Conservation (phyloP, 2,329 filamentous ascomycete species). For the Chaetomium sp. region DNA sequence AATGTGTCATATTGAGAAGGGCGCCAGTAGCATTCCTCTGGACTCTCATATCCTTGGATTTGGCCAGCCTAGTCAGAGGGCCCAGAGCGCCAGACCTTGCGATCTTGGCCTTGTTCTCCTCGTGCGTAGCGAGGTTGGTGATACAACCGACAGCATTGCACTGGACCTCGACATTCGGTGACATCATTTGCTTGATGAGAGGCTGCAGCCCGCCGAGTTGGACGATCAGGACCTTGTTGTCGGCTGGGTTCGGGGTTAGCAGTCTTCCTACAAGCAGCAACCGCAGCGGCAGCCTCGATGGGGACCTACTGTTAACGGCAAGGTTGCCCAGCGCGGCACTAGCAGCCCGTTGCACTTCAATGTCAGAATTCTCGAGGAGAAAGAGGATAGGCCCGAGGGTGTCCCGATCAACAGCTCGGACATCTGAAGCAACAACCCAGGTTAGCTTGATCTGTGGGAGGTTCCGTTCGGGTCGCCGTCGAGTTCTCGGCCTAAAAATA, state of each 20-base stretch:
- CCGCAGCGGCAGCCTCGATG: neutral
- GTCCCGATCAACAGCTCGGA: conserved; percentile 90
- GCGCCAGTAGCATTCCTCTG: conserved; percentile 97
- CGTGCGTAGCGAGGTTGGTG: conserved; percentile 95
- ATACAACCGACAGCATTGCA: conserved; percentile 99
- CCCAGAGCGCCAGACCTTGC: conserved; percentile 90
- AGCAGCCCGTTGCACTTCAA: conserved; percentile 94
- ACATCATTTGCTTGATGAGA: conserved; percentile 97
- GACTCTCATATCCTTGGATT: conserved; percentile 97
- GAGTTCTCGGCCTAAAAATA: neutral
- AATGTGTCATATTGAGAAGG: conserved; percentile 98
- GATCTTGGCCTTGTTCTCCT: conserved; percentile 99
- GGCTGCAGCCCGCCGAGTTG: conserved; percentile 86
- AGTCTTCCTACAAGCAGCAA: too few species aligned
- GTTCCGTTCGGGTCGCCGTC: neutral
- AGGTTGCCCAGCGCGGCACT: conserved; percentile 95
- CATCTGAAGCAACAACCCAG: conserved; percentile 64
- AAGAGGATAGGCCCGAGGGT: conserved; percentile 96
- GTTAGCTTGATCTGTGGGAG: conserved; percentile 17
- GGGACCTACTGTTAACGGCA: conserved; percentile 84
- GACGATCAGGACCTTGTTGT: conserved; percentile 98
- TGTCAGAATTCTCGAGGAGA: conserved; percentile 90
- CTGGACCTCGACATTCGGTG: conserved; percentile 95
- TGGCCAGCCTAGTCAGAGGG: conserved; percentile 87
- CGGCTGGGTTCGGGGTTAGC: conserved; percentile 65